Evolutionary conservation across 805 yeast genomes (phyloP), one percentile per base, ranked within the genome.

Genomic region (Yarrowia sp.): DNA sequence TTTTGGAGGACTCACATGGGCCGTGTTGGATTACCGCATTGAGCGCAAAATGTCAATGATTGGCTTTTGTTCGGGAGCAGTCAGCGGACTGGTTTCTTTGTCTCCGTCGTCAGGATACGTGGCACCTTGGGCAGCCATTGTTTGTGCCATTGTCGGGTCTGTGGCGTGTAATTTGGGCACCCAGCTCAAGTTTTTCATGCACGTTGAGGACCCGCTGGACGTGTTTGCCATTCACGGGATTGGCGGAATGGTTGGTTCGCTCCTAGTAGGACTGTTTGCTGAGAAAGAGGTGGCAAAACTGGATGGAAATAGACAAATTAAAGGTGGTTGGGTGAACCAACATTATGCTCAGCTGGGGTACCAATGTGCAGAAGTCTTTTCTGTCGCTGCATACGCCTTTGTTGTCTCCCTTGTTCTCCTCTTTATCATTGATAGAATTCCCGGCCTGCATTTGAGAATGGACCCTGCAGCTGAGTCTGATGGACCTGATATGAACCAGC

Each of bases 31-130:
- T 71, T 77, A 73, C 64, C 31, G 76, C 2, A 74, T 86, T 63
- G 95, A 92, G 66, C 88, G 87, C 66, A 89, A 90, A 74, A 91
- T 96, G 93, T 90, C 97, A 65, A 86, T 96, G 32, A 92, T 91
- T 64, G 98, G 98, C 69, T 83, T 93, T 76, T 92, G 98, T 77
- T 87, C 92, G 63, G 99, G 99, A 73, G 88, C 92, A 67, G 85
- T 95, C 75, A 89, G 96, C 38, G 99, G 98, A 68, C 83, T 93
- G 68, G 98, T 95, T 57, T 95, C 95, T 74, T 87, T 93, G 68
- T 93, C 98, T 1, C 98, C 99, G 55, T 98, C 93, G 68, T 98
- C 98, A 18, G 98, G 98, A 68, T 92, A 80, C 74, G 93, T 92
- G 50, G 95, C 96, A 65, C 85, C 90, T 65, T 90, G 92, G 86